Evolutionary conservation across 116 monocot species (phyloP), one percentile per base, ranked within the genome.

Genomic region (Dioscorea cayenensis): DNA sequence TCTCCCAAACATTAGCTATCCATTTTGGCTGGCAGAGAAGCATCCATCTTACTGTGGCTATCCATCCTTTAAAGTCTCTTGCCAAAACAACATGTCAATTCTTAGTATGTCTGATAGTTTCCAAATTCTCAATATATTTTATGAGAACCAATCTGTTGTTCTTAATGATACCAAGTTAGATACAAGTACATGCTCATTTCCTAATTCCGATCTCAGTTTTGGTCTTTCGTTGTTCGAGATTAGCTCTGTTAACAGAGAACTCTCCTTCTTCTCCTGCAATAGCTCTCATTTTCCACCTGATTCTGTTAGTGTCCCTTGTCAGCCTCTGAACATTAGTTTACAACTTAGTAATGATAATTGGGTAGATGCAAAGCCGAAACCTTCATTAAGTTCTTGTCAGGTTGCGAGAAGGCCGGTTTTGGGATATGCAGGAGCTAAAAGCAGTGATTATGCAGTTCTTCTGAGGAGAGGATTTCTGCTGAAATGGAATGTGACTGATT

Each of bases 41-140:
- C 79, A 79, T 19, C 63, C 28, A 25, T 18, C 66, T 18, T 60
- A 73, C 63, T 78, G 78, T 28, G 78, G 78, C 73, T 64, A 48
- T 25, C 78, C 78, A 1, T 23, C 25, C 3, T 68, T 78, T 14
- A 28, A 22, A 38, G 52, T 74, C 37, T 27, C 6, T 21, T 70
- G 74, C 38, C 14, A 28, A 28, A 10, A 32, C 36, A 18, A 74
- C 74, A 51, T 29, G 1, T 21, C 35, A 7, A 1, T 66, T 14
- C 52, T 74, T 19, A 20, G 7, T 5, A 32, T 66, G 17, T 8
- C 66, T 20, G n/a, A 22, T 5, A 14, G 32, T 6, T 74, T 28
- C 27, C 55, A 51, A 8, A 13, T 66, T 51, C 65, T 10, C 1
- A 11, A 55, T 14, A 74, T 74, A 65, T 66, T 74, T 66, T 66